Evolutionary conservation across 768 basidiomycete species (phyloP).

Genomic region (Russula earlei): DNA sequence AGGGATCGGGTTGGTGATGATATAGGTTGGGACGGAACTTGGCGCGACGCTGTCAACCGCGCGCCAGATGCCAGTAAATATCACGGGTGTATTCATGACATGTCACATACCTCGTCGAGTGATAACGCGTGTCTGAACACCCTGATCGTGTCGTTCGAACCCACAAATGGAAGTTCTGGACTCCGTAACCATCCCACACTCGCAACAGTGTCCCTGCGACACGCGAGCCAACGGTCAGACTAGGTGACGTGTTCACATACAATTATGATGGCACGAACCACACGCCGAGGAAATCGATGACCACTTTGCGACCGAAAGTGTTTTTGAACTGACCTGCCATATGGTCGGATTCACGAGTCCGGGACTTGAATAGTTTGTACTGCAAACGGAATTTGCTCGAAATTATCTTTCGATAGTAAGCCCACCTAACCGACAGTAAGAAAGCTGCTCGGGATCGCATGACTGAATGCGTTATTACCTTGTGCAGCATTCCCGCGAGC

Average conservation of each 20-base stretch:
- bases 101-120: conserved; percentile 48
- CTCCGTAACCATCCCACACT: conserved; percentile 60
- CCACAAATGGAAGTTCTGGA: conserved; percentile 57
- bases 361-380: no score
- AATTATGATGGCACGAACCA: conserved; percentile 38
- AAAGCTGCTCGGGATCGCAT: conserved; percentile 23
- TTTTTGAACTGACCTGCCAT: conserved; percentile 60
- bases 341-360: conserved; percentile 31
- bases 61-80: neutral
- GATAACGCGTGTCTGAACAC: conserved; percentile 70
- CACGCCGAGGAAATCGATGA: conserved; percentile 53
- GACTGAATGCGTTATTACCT: conserved; percentile 32
- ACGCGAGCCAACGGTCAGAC: neutral
- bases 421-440: no score
- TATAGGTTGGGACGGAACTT: conserved; percentile 59
- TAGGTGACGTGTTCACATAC: neutral
- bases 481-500: conserved; percentile 60
- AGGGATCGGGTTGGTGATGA: conserved; percentile 31
- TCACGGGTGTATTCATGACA: conserved; percentile 8
- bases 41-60: conserved; percentile 41
- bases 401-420: no score
- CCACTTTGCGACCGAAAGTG: conserved; percentile 52
- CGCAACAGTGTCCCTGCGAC: conserved; percentile 62
- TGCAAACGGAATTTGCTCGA: no score
- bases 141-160: conserved; percentile 51